These are phyloP conservation scores for Daldinia grandis DNA, from an alignment of 495 filamentous ascomycete genomes.

Conservation along the genomic window DNA sequence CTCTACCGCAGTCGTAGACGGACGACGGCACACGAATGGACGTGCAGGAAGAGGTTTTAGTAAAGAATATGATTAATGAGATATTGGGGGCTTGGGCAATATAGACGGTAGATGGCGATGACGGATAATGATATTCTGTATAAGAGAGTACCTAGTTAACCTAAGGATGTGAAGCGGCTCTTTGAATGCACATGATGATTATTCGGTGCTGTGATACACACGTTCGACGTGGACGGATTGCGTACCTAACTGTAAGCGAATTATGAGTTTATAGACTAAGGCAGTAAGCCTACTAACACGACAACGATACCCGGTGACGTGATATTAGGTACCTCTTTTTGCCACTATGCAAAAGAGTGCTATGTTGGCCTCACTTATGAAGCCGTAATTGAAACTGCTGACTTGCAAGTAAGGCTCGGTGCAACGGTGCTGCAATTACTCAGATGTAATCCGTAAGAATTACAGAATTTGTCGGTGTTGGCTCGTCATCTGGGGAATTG, in stretches of 20 bases:
- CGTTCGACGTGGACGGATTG: not conserved
- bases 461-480: not conserved
- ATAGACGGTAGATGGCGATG: conserved; percentile 18
- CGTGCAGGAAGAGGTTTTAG: conserved; percentile 32
- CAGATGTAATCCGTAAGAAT: not conserved
- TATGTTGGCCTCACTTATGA: not conserved
- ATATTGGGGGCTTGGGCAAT: conserved; percentile 21
- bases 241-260: not conserved
- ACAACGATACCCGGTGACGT: not conserved
- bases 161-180: not conserved
- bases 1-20: conserved; percentile 24
- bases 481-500: not conserved
- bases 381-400: not conserved
- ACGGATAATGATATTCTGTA: conserved; percentile 31
- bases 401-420: not conserved
- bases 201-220: not conserved
- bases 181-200: conserved; percentile 12
- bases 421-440: not conserved
- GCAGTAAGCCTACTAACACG: not conserved
- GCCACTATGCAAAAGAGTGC: not conserved
- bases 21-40: conserved; percentile 43
- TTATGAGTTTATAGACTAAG: not conserved
- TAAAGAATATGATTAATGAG: conserved; percentile 5
- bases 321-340: not conserved
- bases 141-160: conserved; percentile 28